Evolutionary conservation across 768 basidiomycete genomes (phyloP), one percentile per base, ranked within the genome.

Genomic region (Phylloporus arenicola): DNA sequence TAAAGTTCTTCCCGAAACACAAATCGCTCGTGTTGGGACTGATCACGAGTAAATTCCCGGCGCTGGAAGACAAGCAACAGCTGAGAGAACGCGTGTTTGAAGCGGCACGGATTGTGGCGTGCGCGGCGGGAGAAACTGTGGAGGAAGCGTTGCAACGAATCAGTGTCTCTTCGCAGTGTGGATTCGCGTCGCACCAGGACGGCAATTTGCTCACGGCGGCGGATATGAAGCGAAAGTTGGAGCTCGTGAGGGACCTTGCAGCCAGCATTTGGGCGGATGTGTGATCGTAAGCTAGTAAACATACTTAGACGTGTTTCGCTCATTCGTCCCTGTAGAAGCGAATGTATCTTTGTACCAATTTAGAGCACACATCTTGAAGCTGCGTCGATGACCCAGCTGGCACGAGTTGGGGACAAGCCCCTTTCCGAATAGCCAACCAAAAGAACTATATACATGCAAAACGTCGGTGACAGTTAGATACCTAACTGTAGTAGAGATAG

Each of bases 91-190:
- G 74, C 11, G 67, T 80, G 42, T 57, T 72, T 30, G 64, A 70
- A 6, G 78, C 78, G 0, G 78, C 77, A 3, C 61, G 65, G 29
- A 61, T 69, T 42, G 64, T 78, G 24, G 73, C 77, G 2, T 61
- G 65, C 30, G 76, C 74, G 11, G 47, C 66, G 6, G 63, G 64
- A 38, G 63, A 67, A 62, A 68, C 69, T 3, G 55, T 65, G 41
- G 74, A 73, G 47, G 68, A 73, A 47, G 76, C 77, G 9, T 3
- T 57, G 33, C 31, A 53, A 43, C 72, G 71, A 49, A 67, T 79
- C 24, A 65, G 68, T 43, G 68, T 79, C 52, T 72, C 71, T 19
- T 74, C 77, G 40, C 77, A 79, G 60, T 79, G 78, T 44, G 78
- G 78, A 11, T 70, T 77, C 53, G 76, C 76, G 14, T 70, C 68